These are phyloP conservation scores for Zygosaccharomyces rouxii DNA, from an alignment of 805 yeast species.

Conservation along the genomic window DNA sequence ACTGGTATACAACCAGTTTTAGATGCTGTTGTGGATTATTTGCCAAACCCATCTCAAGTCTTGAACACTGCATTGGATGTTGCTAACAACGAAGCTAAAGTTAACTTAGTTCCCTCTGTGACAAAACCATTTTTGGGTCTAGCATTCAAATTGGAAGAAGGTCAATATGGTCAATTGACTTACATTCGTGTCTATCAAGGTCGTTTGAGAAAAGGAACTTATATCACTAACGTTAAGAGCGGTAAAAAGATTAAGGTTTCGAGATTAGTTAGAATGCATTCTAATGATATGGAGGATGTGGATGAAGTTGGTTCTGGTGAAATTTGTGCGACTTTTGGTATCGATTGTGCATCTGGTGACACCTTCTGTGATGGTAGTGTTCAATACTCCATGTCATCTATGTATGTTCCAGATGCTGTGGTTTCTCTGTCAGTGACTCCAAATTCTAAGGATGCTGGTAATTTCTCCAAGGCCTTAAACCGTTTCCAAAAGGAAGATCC, in stretches of 20 bases:
- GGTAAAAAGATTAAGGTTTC: slow-evolving; percentile 93
- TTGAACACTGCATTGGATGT: slow-evolving; percentile 85
- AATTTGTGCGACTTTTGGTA: slow-evolving; percentile 98
- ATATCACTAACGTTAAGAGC: slow-evolving; percentile 81
- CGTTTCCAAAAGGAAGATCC: slow-evolving; percentile 99
- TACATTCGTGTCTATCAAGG: slow-evolving; percentile 98
- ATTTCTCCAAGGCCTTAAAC: slow-evolving; percentile 94
- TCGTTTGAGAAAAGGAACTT: slow-evolving; percentile 81
- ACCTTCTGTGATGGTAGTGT: slow-evolving; percentile 85
- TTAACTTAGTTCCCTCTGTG: slow-evolving; percentile 68
- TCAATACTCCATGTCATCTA: slow-evolving; percentile 87
- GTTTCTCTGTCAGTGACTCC: slow-evolving; percentile 90
- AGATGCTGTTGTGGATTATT: slow-evolving; percentile 91
- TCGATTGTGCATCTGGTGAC: slow-evolving; percentile 98
- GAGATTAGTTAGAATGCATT: slow-evolving; percentile 96
- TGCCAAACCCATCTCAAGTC: slow-evolving; percentile 94
- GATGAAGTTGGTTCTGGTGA: slow-evolving; percentile 96
- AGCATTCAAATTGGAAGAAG: slow-evolving; percentile 99
- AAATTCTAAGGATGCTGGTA: slow-evolving; percentile 76
- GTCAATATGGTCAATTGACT: slow-evolving; percentile 95
- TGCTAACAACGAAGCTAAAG: slow-evolving; percentile 57
- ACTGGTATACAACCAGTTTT: slow-evolving; percentile 92
- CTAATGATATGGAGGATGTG: slow-evolving; percentile 98
- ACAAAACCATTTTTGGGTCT: slow-evolving; percentile 85
- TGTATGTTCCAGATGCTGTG: slow-evolving; percentile 99